A percentile compares a stretch with the other conserved stretches of the same genome.
Conservation (phyloP, 345 rosid species). For the Brassica nigra region DNA sequence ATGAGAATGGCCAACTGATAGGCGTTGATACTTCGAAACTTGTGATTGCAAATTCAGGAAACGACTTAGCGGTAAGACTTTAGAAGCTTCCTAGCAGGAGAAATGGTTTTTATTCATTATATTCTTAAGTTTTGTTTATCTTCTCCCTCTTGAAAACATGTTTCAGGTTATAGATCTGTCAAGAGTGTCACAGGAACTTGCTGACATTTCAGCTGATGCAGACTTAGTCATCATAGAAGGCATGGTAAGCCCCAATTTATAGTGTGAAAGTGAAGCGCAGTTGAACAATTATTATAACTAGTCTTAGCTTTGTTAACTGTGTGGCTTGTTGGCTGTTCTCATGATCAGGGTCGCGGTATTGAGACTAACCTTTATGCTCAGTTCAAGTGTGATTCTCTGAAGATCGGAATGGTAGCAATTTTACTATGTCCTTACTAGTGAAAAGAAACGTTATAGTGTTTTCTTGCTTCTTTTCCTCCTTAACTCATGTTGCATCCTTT, state of each 20-base stretch:
- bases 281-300: neutral
- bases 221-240: slow-evolving; percentile 96
- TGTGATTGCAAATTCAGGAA: slow-evolving; percentile 88
- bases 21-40: slow-evolving; percentile 86
- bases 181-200: slow-evolving; percentile 82
- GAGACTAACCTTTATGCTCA: slow-evolving; percentile 97
- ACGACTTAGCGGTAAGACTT: slow-evolving; percentile 85
- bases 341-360: slow-evolving; percentile 89
- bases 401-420: slow-evolving; percentile 80
- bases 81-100: neutral
- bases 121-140: neutral
- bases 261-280: neutral
- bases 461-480: neutral
- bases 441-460: neutral
- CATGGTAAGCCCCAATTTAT: slow-evolving; percentile 60
- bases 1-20: slow-evolving; percentile 66
- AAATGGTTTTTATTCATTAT: neutral
- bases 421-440: neutral
- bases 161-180: slow-evolving; percentile 95
- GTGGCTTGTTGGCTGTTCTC: slow-evolving; percentile 3
- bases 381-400: slow-evolving; percentile 93
- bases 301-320: slow-evolving; percentile 14
- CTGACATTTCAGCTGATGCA: slow-evolving; percentile 74
- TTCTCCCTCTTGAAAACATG: neutral
- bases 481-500: neutral